Conservation (phyloP, 306 rosid genomes). For the Cucumis melo region DNA sequence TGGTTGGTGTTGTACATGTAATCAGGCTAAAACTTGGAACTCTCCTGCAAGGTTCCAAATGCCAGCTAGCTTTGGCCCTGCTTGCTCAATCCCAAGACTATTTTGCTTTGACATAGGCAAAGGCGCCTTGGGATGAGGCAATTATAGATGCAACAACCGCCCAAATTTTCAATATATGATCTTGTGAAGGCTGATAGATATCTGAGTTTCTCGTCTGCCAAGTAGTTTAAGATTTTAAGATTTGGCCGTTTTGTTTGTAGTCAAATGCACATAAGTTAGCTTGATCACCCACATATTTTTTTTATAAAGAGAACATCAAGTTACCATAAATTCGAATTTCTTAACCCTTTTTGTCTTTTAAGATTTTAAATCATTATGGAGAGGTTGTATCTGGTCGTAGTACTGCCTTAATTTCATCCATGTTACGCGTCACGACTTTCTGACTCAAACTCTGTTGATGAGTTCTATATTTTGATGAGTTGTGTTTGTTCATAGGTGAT, state of each 20-base stretch:
- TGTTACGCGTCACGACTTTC: background rate
- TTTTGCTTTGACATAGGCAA: background rate
- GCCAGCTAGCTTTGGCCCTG: background rate
- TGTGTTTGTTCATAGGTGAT: slow-evolving; percentile 36
- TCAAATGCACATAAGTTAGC: background rate
- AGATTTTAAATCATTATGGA: background rate
- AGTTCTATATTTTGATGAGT: slow-evolving; percentile 8
- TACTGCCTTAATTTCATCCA: background rate
- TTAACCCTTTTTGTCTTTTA: background rate
- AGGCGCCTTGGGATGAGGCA: background rate
- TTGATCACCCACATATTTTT: background rate
- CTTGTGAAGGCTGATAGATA: background rate
- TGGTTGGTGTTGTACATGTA: background rate
- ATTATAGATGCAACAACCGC: background rate
- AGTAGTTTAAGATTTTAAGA: background rate
- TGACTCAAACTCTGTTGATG: background rate
- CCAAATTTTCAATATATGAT: background rate
- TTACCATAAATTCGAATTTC: background rate
- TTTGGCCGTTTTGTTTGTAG: background rate
- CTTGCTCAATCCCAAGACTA: background rate
- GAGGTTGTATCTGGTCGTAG: background rate
- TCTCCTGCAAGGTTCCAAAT: background rate
- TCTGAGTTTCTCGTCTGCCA: background rate
- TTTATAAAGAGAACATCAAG: too few relatives aligned
- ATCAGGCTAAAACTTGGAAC: background rate